Percentiles rank a stretch among this genome's conserved stretches.
phyloP scores from a whole-genome alignment of 305 asterid genomes.

The Fraxinus sp. region DNA sequence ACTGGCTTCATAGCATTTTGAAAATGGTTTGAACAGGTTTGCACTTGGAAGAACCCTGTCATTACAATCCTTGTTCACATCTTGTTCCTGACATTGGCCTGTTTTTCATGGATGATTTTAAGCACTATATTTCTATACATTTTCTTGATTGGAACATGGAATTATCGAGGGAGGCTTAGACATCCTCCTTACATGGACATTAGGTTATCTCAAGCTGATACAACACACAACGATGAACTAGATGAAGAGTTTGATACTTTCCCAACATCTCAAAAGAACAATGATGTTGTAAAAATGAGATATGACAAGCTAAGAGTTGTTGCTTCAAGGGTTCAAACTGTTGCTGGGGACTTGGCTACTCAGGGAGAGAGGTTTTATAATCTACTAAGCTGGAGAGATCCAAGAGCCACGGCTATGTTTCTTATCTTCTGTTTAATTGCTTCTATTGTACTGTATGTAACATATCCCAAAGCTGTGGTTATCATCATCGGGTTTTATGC shows the following conservation, averaged over 20 bases:
- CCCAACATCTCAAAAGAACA: slow-evolving; percentile 56
- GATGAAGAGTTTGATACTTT: slow-evolving; percentile 81
- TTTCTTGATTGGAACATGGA: slow-evolving; percentile 55
- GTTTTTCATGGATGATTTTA: slow-evolving; percentile 55
- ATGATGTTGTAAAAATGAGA: slow-evolving; percentile 53
- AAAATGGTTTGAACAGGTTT: slow-evolving; percentile 47
- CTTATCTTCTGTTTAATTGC: slow-evolving; percentile 63
- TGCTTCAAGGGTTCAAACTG: slow-evolving; percentile 68
- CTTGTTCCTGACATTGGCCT: slow-evolving; percentile 45
- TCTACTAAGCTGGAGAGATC: slow-evolving; percentile 81
- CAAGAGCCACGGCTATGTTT: slow-evolving; percentile 73
- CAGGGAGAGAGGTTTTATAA: slow-evolving; percentile 74
- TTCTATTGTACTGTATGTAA: slow-evolving; percentile 37
- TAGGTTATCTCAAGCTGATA: slow-evolving; percentile 66
- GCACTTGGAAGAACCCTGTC: slow-evolving; percentile 57
- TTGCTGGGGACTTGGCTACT: slow-evolving; percentile 70
- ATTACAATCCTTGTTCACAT: slow-evolving; percentile 50
- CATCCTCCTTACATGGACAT: slow-evolving; percentile 87
- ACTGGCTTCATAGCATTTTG: slow-evolving; percentile 20
- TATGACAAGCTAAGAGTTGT: slow-evolving; percentile 69
- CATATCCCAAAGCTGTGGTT: slow-evolving; percentile 46
- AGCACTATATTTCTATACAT: slow-evolving; percentile 49
- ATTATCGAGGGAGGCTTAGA: slow-evolving; percentile 63
- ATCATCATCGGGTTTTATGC: slow-evolving; percentile 41
- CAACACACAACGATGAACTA: slow-evolving; percentile 50